Evolutionary conservation across 495 filamentous ascomycete species (phyloP), one percentile per base, ranked within the genome.

Genomic region (Neurospora intermedia): DNA sequence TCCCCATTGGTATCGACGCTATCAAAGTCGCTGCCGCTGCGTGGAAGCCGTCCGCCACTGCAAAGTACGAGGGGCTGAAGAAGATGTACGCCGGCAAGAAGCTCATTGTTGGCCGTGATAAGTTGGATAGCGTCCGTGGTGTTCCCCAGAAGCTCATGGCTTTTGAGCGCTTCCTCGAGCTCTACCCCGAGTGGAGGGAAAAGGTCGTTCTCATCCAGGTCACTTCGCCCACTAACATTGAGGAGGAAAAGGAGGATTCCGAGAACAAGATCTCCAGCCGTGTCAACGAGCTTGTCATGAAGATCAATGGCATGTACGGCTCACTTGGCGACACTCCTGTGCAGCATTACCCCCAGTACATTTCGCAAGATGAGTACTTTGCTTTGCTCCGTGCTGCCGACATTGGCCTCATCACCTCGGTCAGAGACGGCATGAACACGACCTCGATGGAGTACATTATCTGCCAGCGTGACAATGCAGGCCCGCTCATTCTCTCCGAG

Each of bases 361-460:
- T 98, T 48, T 89, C 88, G 39, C 89, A 89, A 71, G 90, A 92
- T 73, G 94, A 98, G 83, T 98, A 98, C 79, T 94, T 97, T 81
- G 94, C 94, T 3, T 87, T 98, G 11, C 85, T 98, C 23, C 90
- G 94, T 42, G 88, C 92, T 6, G 94, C 92, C 10, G 93, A 97
- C 80, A 90, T 97, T 41, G 94, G 94, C 31, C 83, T 98, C 46
- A 97, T 97, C 79, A 97, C 94, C 8, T 94, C 91, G 62, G 93
- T 97, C 39, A 88, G 94, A 54, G 94, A 98, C 80, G 94, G 94
- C 71, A 97, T 98, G 94, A 98, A 98, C 83, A 97, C 94, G 15
- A 97, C 94, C 9, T 94, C 92, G 79, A 81, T 98, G 70, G 94
- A 98, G 81, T 98, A 96, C 80, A 89, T 98, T 40, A 88, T 98